A percentile compares a stretch with the other conserved stretches of the same genome.
Evolutionary conservation across 148 eudicot genomes (phyloP).

Genomic region (Chenopodium quinoa): DNA sequence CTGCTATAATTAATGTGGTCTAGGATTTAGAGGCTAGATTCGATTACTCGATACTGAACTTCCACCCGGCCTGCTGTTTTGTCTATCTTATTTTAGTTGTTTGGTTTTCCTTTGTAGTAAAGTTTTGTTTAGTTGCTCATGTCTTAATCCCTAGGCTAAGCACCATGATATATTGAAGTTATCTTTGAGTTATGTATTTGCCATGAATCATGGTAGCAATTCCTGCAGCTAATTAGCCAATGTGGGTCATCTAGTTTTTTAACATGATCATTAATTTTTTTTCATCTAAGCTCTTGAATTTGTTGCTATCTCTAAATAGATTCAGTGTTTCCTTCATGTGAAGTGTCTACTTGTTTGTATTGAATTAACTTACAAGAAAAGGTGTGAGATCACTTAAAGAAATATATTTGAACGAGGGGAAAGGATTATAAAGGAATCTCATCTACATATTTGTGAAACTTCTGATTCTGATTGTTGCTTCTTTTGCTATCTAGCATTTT

Average conservation of each 20-base stretch:
- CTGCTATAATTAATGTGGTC: background rate
- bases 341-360: background rate
- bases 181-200: background rate
- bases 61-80: too few species aligned
- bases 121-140: background rate
- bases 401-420: background rate
- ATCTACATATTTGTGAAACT: background rate
- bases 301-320: background rate
- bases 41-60: background rate
- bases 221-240: background rate
- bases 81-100: background rate
- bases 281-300: background rate
- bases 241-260: background rate
- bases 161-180: background rate
- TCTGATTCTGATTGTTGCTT: too few species aligned
- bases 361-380: background rate
- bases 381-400: background rate
- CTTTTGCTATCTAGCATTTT: too few species aligned
- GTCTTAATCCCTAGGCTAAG: slow-evolving; percentile 5
- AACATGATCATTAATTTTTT: background rate
- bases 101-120: background rate
- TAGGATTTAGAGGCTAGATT: background rate
- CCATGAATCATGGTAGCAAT: background rate
- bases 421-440: background rate
- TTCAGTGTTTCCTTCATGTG: background rate